Conservation (phyloP, 2,329 filamentous ascomycete species). For the Sphaerulina musiva region DNA sequence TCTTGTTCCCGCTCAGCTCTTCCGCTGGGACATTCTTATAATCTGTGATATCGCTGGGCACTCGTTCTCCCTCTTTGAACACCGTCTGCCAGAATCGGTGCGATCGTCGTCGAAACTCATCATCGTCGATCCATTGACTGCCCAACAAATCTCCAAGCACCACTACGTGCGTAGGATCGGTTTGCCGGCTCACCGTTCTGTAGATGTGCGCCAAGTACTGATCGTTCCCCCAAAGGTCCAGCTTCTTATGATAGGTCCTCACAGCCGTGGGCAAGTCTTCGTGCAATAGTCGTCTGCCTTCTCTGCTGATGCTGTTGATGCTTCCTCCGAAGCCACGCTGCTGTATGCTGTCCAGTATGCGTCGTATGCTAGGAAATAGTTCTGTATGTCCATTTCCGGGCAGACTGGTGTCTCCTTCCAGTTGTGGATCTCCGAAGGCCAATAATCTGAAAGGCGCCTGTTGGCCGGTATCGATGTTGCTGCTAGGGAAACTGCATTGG, state of each 20-base stretch:
- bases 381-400: slow-evolving; percentile 45
- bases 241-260: slow-evolving; percentile 63
- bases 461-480: slow-evolving; percentile 18
- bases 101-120: slow-evolving; percentile 71
- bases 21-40: slow-evolving; percentile 31
- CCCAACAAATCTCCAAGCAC: slow-evolving; percentile 88
- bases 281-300: slow-evolving; percentile 22
- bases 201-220: slow-evolving; percentile 92
- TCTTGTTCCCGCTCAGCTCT: slow-evolving; percentile 40
- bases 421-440: slow-evolving; percentile 82
- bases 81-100: slow-evolving; percentile 27
- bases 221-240: slow-evolving; percentile 92
- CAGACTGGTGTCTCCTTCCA: slow-evolving; percentile 85
- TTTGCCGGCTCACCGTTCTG: slow-evolving; percentile 75
- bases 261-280: slow-evolving; percentile 63
- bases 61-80: slow-evolving; percentile 24
- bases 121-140: slow-evolving; percentile 87
- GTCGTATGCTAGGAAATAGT: slow-evolving; percentile 37
- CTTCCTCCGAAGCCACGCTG: slow-evolving; percentile 4
- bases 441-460: slow-evolving; percentile 77
- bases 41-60: slow-evolving; percentile 29
- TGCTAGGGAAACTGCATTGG: slow-evolving; percentile 67
- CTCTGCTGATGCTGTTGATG: slow-evolving; percentile 13
- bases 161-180: slow-evolving; percentile 74
- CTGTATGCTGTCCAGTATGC: slow-evolving; percentile 15